A percentile compares a stretch with the other conserved stretches of the same genome.
phyloP scores from a whole-genome alignment of 2,329 filamentous ascomycete genomes.

The Colletotrichum caudatum region DNA sequence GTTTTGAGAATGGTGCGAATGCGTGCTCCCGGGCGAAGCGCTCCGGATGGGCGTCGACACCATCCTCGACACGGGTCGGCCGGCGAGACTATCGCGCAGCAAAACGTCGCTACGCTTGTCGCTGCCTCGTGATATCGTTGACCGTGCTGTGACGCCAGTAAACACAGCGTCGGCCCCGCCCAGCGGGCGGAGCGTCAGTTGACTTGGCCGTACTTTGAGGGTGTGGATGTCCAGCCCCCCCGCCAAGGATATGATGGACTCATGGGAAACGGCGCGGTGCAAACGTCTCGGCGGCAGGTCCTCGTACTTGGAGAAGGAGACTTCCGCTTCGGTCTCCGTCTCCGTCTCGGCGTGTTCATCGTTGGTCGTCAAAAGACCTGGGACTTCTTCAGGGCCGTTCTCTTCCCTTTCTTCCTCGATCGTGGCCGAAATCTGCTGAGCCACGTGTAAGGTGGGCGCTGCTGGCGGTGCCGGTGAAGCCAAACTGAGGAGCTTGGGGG shows the following conservation, averaged over 20 bases:
- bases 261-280: slow-evolving; percentile 80
- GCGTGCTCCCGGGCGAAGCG: slow-evolving; percentile 47
- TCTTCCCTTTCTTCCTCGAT: slow-evolving; percentile 45
- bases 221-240: slow-evolving; percentile 94
- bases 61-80: slow-evolving; percentile 51
- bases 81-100: slow-evolving; percentile 67
- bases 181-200: slow-evolving; percentile 71
- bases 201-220: slow-evolving; percentile 79
- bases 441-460: slow-evolving; percentile 45
- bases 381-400: slow-evolving; percentile 52
- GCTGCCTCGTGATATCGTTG: slow-evolving; percentile 63
- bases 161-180: slow-evolving; percentile 68
- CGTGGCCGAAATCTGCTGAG: slow-evolving; percentile 28
- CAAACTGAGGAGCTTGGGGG: slow-evolving; percentile 45
- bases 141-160: slow-evolving; percentile 69
- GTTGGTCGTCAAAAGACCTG: slow-evolving; percentile 45
- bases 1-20: slow-evolving; percentile 45
- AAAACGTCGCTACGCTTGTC: slow-evolving; percentile 65
- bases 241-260: slow-evolving; percentile 87
- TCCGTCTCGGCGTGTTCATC: slow-evolving; percentile 53
- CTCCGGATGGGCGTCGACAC: slow-evolving; percentile 48
- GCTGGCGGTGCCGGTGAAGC: slow-evolving; percentile 37
- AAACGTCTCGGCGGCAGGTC: slow-evolving; percentile 60
- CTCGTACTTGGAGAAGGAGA: slow-evolving; percentile 50
- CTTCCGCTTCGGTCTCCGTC: slow-evolving; percentile 50